Conservation (phyloP, 2,329 filamentous ascomycete genomes). For the Ophiostoma quercus region DNA sequence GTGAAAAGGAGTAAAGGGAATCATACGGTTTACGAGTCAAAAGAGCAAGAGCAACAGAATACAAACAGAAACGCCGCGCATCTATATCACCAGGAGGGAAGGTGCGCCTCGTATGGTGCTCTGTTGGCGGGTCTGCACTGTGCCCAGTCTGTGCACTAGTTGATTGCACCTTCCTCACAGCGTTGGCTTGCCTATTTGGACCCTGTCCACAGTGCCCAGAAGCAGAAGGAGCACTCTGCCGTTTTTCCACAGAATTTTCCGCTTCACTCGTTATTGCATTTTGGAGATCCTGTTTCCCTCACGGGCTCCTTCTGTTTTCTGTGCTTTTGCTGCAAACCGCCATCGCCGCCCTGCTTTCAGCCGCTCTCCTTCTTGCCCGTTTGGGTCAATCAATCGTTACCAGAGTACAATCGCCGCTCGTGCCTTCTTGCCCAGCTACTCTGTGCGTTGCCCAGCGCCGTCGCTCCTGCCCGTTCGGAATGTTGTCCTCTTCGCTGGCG, state of each 20-base stretch:
- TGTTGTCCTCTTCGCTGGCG: constrained; percentile 21
- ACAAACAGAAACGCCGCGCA: neutral
- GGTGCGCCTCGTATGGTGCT: neutral
- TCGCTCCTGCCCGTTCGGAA: constrained; percentile 21
- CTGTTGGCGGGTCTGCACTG: constrained; percentile 15
- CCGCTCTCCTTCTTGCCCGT: neutral
- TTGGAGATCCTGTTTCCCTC: constrained; percentile 11
- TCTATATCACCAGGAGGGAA: constrained; percentile 12
- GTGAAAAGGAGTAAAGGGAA: neutral
- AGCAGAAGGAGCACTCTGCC: constrained; percentile 10
- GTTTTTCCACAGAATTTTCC: constrained; percentile 1
- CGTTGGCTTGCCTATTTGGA: constrained; percentile 13
- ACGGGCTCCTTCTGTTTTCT: constrained; percentile 15
- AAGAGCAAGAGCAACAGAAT: neutral
- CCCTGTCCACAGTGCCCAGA: constrained; percentile 11
- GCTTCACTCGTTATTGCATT: constrained; percentile 9
- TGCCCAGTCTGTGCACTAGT: constrained; percentile 16
- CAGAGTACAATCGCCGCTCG: neutral
- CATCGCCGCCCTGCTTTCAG: neutral
- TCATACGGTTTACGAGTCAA: neutral
- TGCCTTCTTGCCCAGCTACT: neutral
- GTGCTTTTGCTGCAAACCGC: neutral
- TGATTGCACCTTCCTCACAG: constrained; percentile 20
- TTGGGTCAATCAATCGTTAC: constrained; percentile 17
- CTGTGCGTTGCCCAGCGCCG: constrained; percentile 9